A percentile compares a stretch with the other conserved stretches of the same genome.
Evolutionary conservation across 2,329 filamentous ascomycete species (phyloP).

Genomic region (Cladosporium phlei): DNA sequence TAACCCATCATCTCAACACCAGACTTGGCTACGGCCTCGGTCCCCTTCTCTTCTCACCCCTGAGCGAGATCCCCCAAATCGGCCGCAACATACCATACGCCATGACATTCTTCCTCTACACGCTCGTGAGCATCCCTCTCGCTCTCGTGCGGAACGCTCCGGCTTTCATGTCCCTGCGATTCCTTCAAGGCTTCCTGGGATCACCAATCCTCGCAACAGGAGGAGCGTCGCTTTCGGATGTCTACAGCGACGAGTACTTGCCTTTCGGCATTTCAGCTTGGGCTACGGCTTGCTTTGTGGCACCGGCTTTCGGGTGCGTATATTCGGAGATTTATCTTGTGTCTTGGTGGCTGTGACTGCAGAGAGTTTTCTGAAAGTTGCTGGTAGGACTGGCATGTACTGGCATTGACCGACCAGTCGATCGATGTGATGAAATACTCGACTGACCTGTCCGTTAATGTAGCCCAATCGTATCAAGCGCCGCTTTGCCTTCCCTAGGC

Average conservation of each 20-base stretch:
- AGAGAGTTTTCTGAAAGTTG: no score
- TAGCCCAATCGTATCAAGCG: not conserved
- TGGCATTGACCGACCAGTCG: no score
- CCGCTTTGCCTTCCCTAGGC: constrained; percentile 5
- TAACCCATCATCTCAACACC: no score
- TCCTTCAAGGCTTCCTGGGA: constrained; percentile 51
- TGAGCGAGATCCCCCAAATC: constrained; percentile 6
- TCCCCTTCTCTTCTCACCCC: not conserved
- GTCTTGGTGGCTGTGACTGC: no score
- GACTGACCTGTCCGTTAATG: not conserved
- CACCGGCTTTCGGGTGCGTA: not conserved
- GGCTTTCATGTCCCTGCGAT: constrained; percentile 52
- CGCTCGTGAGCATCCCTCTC: constrained; percentile 52
- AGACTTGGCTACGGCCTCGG: not conserved
- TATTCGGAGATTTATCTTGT: no score
- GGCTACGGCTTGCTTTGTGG: not conserved
- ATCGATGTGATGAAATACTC: not conserved
- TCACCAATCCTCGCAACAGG: constrained; percentile 48
- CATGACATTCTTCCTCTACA: constrained; percentile 30
- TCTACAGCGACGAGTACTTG: not conserved
- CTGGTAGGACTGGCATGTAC: no score
- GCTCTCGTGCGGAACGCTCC: constrained; percentile 50
- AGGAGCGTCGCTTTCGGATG: constrained; percentile 30
- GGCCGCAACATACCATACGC: constrained; percentile 24
- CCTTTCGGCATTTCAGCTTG: not conserved